Conservation (phyloP, 768 basidiomycete genomes). For the Leccinum subtestaceum region DNA sequence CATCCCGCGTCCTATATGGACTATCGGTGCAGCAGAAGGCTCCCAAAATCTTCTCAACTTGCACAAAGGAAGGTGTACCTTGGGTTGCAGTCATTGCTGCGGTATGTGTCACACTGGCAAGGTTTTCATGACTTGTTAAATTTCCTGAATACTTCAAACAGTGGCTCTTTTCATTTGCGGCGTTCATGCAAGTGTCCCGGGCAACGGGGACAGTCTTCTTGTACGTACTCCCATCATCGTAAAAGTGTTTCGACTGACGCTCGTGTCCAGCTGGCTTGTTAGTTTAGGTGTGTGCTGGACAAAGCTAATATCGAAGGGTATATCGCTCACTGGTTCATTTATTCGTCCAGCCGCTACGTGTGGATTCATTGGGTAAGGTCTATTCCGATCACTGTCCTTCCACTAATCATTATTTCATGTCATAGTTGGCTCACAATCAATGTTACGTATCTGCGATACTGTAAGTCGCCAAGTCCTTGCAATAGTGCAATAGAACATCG, state of each 20-base stretch:
- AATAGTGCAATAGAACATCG: conserved; percentile 33
- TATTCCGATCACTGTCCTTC: conserved; percentile 28
- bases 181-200: conserved; percentile 64
- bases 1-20: conserved; percentile 44
- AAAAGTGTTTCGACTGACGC: conserved; percentile 22
- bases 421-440: conserved; percentile 62
- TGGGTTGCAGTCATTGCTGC: conserved; percentile 34
- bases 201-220: conserved; percentile 43
- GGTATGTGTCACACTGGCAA: conserved; percentile 16
- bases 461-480: conserved; percentile 35
- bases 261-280: conserved; percentile 58
- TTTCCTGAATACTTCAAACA: conserved; percentile 5
- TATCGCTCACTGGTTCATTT: background rate
- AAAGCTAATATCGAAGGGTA: background rate
- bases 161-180: conserved; percentile 43
- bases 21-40: conserved; percentile 50
- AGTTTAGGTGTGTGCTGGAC: conserved; percentile 43
- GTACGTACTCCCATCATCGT: conserved; percentile 8
- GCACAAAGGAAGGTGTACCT: conserved; percentile 50
- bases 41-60: conserved; percentile 47
- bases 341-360: conserved; percentile 45
- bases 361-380: conserved; percentile 48
- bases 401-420: conserved; percentile 40
- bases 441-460: conserved; percentile 70
- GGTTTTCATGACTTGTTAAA: conserved; percentile 13